Evolutionary conservation across 2,329 filamentous ascomycete species (phyloP), one percentile per base, ranked within the genome.

Genomic region (Knufia fluminis): DNA sequence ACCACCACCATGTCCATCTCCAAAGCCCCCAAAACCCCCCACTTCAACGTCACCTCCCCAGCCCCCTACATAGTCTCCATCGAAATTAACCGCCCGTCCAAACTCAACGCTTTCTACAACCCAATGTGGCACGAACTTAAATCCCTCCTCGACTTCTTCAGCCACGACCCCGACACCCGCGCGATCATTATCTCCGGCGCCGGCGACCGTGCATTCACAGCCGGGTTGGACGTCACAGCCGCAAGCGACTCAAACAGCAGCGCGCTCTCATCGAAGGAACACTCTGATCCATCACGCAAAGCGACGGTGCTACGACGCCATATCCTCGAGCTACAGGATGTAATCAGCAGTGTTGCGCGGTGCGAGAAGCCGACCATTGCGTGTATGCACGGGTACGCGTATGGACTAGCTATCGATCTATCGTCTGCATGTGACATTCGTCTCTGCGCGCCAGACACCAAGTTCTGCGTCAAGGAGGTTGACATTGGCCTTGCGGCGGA

Each of bases 291-390:
- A 0, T 84, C 84, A 2, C 77, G 87, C 55, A 78, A 71, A 56
- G 83, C 85, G 0, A 73, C 75, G 31, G 60, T 61, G 3, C 60
- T 90, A 44, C 77, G 86, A 43, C 76, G 80, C 26, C 77, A 87
- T 64, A 82, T 97, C 51, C 67, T 75, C 53, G 80, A 87, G 54
- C 94, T 96, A 65, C 92, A 98, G 67, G 76, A 77, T 46, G 85
- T 82, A 60, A 81, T 98, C 54, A 76, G 75, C 1, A 76, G 81
- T 12, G 71, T 94, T 47, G 91, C 96, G 65, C 81, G 77, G 58
- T 97, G 91, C 68, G 86, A 92, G 69, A 97, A 97, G 69, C 88
- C 88, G 53, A 86, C 96, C 28, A 85, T 97, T 51, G 83, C 80
- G 46, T 82, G 88, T 17, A 68, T 95, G 56, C 86, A 94, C 60